Evolutionary conservation across 2,329 filamentous ascomycete genomes (phyloP).

Genomic region (Plectosphaerella sp.): DNA sequence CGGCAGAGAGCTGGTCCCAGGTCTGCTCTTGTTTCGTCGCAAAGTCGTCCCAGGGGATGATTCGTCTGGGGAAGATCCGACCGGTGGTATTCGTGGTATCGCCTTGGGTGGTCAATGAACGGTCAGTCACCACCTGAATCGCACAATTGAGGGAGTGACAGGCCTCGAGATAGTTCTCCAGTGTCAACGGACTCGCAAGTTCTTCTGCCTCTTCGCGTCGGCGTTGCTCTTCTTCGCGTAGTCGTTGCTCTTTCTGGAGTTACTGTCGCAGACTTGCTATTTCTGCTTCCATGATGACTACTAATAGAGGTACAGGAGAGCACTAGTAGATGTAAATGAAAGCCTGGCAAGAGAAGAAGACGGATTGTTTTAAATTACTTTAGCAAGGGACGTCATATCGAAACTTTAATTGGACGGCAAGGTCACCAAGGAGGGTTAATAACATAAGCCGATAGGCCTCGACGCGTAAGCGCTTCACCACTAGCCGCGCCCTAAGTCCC

Average conservation of each 20-base stretch:
- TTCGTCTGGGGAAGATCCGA: conserved; percentile 26
- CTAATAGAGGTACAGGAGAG: background rate
- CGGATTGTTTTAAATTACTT: background rate
- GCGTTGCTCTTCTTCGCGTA: conserved; percentile 13
- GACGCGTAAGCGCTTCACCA: background rate
- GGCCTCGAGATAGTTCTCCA: conserved; percentile 24
- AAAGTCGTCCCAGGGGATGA: conserved; percentile 30
- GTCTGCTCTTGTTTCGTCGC: conserved; percentile 22
- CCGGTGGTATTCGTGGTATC: conserved; percentile 25
- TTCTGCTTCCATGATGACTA: background rate
- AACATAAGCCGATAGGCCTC: background rate
- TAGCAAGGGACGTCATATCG: background rate
- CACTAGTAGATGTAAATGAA: background rate
- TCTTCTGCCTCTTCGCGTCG: conserved; percentile 20
- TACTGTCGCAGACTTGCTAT: background rate
- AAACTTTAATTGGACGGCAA: background rate
- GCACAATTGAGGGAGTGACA: conserved; percentile 25
- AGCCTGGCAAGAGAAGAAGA: background rate
- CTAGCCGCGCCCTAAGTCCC: background rate
- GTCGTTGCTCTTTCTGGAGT: background rate
- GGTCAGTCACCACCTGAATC: conserved; percentile 24
- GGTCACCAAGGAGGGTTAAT: background rate
- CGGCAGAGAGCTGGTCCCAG: conserved; percentile 19
- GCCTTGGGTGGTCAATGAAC: conserved; percentile 25
- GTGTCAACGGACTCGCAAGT: conserved; percentile 11